These are phyloP conservation scores for Casuarina cunninghamiana DNA, from an alignment of 306 rosid species.

Conservation along the genomic window DNA sequence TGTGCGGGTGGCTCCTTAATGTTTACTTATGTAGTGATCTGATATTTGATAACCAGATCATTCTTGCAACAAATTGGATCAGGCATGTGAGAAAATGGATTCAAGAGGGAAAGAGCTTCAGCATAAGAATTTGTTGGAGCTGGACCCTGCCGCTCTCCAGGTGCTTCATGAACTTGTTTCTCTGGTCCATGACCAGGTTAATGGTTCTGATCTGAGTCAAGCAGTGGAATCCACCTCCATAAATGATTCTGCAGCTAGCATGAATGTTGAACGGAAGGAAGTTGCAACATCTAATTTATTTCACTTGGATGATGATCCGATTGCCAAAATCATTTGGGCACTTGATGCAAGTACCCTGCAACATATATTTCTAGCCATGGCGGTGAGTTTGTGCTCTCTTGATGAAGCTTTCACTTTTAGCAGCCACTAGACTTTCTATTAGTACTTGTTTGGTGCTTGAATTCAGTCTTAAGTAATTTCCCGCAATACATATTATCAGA, in stretches of 20 bases:
- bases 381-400: conserved; percentile 54
- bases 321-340: conserved; percentile 67
- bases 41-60: conserved; percentile 45
- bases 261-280: conserved; percentile 42
- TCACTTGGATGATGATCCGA: conserved; percentile 64
- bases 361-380: conserved; percentile 74
- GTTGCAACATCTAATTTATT: conserved; percentile 19
- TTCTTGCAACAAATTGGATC: conserved; percentile 32
- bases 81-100: conserved; percentile 40
- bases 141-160: conserved; percentile 61
- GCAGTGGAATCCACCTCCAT: conserved; percentile 42
- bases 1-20: conserved; percentile 13
- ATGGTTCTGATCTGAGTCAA: conserved; percentile 38
- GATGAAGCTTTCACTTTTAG: conserved; percentile 19
- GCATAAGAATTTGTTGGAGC: conserved; percentile 41
- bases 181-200: conserved; percentile 65
- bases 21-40: conserved; percentile 33
- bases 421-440: conserved; percentile 20
- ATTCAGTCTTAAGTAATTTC: conserved; percentile 17
- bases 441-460: conserved; percentile 6
- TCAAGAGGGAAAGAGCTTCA: conserved; percentile 44
- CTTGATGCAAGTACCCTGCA: conserved; percentile 59
- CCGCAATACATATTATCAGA: conserved; percentile 10
- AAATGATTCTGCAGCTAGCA: conserved; percentile 41
- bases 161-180: conserved; percentile 86